phyloP scores from a whole-genome alignment of 345 rosid species.

The Brassica nigra region DNA sequence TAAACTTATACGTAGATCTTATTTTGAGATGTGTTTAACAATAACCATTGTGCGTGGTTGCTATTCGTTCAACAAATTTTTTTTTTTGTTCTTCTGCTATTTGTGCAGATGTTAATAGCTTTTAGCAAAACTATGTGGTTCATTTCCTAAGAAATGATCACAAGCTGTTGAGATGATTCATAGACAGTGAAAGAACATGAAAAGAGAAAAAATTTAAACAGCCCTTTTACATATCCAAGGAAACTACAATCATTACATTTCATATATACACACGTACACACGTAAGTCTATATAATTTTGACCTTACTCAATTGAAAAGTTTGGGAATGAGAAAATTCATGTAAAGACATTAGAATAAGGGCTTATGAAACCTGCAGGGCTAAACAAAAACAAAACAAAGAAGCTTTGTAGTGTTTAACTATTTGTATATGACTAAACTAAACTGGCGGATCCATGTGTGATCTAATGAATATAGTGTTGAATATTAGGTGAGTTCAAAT shows the following conservation, averaged over 20 bases:
- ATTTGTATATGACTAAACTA: not conserved
- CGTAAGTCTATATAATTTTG: constrained; percentile 8
- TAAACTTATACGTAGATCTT: not conserved
- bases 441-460: not conserved
- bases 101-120: not conserved
- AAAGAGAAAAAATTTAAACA: constrained; percentile 22
- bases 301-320: constrained; percentile 3
- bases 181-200: constrained; percentile 41
- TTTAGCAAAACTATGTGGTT: not conserved
- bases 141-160: not conserved
- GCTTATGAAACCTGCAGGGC: constrained; percentile 1
- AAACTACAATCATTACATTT: constrained; percentile 28
- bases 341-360: not conserved
- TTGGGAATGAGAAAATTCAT: not conserved
- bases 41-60: not conserved
- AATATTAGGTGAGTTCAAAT: not conserved
- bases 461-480: not conserved
- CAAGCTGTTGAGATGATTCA: constrained; percentile 5
- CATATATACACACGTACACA: constrained; percentile 8
- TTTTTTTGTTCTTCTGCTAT: not conserved
- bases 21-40: not conserved
- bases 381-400: not conserved
- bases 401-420: not conserved
- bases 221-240: constrained; percentile 28
- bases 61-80: not conserved